Evolutionary conservation across 177 flowering plant genomes (phyloP).

Genomic region (Vitis hybrid): DNA sequence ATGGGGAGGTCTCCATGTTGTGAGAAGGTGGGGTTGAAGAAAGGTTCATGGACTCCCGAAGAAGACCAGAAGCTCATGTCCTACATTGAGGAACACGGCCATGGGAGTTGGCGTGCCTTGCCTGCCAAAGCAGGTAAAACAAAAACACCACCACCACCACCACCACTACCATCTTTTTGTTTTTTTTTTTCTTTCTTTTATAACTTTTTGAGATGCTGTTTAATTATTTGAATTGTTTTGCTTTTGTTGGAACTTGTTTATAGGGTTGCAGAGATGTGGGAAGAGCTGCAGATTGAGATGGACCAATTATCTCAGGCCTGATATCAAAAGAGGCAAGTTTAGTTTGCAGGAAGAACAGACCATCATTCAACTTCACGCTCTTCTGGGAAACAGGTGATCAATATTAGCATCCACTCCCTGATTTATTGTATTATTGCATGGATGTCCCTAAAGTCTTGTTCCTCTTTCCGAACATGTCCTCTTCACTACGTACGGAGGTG

Average conservation of each 20-base stretch:
- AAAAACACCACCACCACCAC: too few relatives aligned
- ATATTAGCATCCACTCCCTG: neutral
- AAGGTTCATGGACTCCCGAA: constrained; percentile 60
- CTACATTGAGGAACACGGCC: constrained; percentile 49
- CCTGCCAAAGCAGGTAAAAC: constrained; percentile 50
- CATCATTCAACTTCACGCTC: constrained; percentile 66
- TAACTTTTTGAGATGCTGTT: too few relatives aligned
- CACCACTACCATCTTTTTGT: too few relatives aligned
- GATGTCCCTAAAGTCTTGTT: too few relatives aligned
- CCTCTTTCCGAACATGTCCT: too few relatives aligned
- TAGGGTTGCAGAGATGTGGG: constrained; percentile 54
- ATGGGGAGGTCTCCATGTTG: constrained; percentile 31
- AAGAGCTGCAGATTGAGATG: constrained; percentile 56
- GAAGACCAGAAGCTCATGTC: constrained; percentile 59
- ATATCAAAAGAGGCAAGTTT: constrained; percentile 56
- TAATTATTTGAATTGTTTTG: too few relatives aligned
- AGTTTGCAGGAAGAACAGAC: constrained; percentile 54
- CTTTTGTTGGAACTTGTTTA: too few relatives aligned
- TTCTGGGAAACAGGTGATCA: constrained; percentile 49
- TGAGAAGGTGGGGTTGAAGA: constrained; percentile 43
- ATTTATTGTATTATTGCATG: neutral
- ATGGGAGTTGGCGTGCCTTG: constrained; percentile 53
- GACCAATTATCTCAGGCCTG: constrained; percentile 55
- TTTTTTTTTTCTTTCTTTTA: too few relatives aligned
- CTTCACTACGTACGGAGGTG: too few relatives aligned